phyloP scores from a whole-genome alignment of 768 basidiomycete genomes.

The Boletus pseudopeckii region DNA sequence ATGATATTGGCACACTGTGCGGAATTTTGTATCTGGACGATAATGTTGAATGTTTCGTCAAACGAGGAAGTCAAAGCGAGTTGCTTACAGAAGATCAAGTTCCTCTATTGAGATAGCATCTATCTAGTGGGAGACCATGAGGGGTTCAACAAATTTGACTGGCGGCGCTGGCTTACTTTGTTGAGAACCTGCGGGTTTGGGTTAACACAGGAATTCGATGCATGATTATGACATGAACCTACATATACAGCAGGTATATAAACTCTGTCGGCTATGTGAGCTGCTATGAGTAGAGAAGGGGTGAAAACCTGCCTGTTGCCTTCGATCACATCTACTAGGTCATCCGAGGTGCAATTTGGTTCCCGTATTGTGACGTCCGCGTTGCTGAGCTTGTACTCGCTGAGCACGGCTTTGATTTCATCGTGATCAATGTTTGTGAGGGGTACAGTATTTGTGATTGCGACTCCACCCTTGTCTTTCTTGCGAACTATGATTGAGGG shows the following conservation, averaged over 20 bases:
- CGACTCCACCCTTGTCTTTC: slow-evolving; percentile 88
- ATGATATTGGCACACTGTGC: slow-evolving; percentile 91
- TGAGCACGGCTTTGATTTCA: slow-evolving; percentile 91
- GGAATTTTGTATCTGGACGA: slow-evolving; percentile 83
- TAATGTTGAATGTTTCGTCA: not conserved
- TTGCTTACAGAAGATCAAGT: slow-evolving; percentile 75
- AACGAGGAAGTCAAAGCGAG: slow-evolving; percentile 4
- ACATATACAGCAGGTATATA: slow-evolving; percentile 93
- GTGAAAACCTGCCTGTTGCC: slow-evolving; percentile 65
- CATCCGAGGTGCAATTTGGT: slow-evolving; percentile 88
- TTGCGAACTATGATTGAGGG: slow-evolving; percentile 80
- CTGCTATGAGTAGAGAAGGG: not conserved
- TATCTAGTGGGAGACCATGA: slow-evolving; percentile 48
- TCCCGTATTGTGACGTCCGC: slow-evolving; percentile 91
- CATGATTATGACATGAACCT: slow-evolving; percentile 26
- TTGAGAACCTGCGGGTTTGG: slow-evolving; percentile 59
- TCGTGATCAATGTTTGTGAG: slow-evolving; percentile 94
- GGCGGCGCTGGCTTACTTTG: slow-evolving; percentile 51
- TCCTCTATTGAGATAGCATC: slow-evolving; percentile 99
- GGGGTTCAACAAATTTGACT: not conserved
- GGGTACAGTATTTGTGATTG: slow-evolving; percentile 95
- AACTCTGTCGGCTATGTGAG: slow-evolving; percentile 49
- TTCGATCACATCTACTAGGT: slow-evolving; percentile 95
- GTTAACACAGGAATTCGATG: not conserved
- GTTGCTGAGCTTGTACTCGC: slow-evolving; percentile 89